Base-by-base conservation (phyloP, 352 stramenopile genomes). In the Blastocystis sp. region DNA sequence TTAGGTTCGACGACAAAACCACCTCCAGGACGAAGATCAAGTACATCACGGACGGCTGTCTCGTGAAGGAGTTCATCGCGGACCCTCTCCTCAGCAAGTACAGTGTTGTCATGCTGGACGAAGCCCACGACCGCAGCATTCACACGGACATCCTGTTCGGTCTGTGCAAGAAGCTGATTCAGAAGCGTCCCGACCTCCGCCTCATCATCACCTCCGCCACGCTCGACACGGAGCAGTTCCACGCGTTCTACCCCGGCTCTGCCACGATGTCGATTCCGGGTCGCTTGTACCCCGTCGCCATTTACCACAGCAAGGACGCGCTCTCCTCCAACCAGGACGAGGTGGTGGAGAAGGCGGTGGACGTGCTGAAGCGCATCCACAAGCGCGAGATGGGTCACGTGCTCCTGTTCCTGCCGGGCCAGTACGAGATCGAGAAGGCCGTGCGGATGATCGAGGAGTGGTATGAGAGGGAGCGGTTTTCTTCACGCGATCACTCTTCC, bases 161-260 rank as follows among this genome's bases (percentile, higher is more conserved):
- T 78, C 77, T 97, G 62, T 94, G 97, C 79, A 96, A 95, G 90
- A 63, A 89, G 13, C 70, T 93, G 26, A 62, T 93, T 26, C 24
- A 55, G 92, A 35, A 90, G 37, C 92, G 94, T 66, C 92, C 91
- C 19, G 91, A 96, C 26, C 92, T 97, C 19, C 95, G 95, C 91
- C 93, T 97, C 2, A 95, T 97, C 78, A 91, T 97, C 21, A 97
- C 96, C 94, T 96, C 94, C 80, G 95, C 95, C 19, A 97, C 95
- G n/a, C 96, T 97, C 51, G 92, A 97, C 78, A 93, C 95, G 3
- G 92, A 95, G 33, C 95, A 95, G 61, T 96, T 97, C 79, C 91
- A 93, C 16, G 90, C 92, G 45, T 97, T 97, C 80, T 97, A 97
- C 80, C 91, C 10, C 92, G 93, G 6, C 90, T 96, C 45, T 41